Base-by-base conservation (phyloP, 139 green algal species). In the Mychonastes homosphaera region DNA sequence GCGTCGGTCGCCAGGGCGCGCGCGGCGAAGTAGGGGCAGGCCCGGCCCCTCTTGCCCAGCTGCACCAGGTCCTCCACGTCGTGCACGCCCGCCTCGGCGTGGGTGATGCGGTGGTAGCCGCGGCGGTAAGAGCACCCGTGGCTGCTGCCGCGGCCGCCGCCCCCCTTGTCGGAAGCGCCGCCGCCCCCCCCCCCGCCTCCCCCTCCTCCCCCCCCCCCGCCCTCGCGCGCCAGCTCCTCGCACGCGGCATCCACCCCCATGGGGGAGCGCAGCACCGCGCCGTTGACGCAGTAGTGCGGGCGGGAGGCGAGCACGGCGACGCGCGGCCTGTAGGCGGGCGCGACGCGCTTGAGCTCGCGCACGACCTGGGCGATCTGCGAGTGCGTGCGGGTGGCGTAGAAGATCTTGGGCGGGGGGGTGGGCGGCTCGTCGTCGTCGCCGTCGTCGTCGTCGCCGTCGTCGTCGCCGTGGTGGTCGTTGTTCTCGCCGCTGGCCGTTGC, bases 301-400 rank as follows among this genome's bases (percentile, higher is more conserved):
- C 81, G 71, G 26, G 76, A 78, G n/a, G 67, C 86, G 72, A 97
- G 79, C 24, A 95, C 78, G 2, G 87, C 80, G 79, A 93, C 95
- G 15, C 56, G 77, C 2, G 90, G 86, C 6, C 34, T 66, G 69
- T 94, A 95, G 0, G 16, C 47, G 29, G n/a, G n/a, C n/a, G n/a
- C n/a, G n/a, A 73, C 87, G 6, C 80, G 62, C 62, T 94, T 92
- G 30, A 98, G 73, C 79, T 98, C 91, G 8, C 72, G 59, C 5
- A 96, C 79, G 4, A 97, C 87, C 79, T 97, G 90, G 2, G 79
- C 77, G n/a, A 97, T 90, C 77, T 97, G 90, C 23, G 76, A 87
- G 64, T 97, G 90, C 10, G 90, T 97, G 19, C 90, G 67, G 0
- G 88, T 90, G 35, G 80, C 79, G 46, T 92, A 96, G 58, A 79